phyloP scores from a whole-genome alignment of 192 early-diverging fungal species.

The Coemansia sp. region DNA sequence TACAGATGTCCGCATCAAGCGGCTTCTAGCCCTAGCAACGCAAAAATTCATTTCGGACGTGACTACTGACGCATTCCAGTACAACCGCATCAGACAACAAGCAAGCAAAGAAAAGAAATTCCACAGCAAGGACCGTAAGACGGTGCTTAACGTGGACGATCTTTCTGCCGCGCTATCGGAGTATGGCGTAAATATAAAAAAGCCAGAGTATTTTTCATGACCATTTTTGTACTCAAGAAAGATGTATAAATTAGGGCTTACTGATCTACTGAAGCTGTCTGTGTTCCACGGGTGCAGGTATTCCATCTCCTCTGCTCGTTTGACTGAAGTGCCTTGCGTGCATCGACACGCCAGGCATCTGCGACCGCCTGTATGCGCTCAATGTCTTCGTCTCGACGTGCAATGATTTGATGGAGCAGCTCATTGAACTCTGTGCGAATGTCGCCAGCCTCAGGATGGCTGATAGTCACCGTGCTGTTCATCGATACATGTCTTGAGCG shows the following conservation, averaged over 20 bases:
- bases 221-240: background rate
- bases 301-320: slow-evolving; percentile 38
- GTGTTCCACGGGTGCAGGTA: slow-evolving; percentile 40
- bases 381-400: slow-evolving; percentile 47
- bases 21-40: slow-evolving; percentile 70
- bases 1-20: slow-evolving; percentile 66
- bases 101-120: slow-evolving; percentile 55
- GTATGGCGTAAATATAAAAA: slow-evolving; percentile 94
- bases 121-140: slow-evolving; percentile 70
- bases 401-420: slow-evolving; percentile 47
- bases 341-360: slow-evolving; percentile 43
- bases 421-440: slow-evolving; percentile 53
- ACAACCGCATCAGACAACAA: slow-evolving; percentile 66
- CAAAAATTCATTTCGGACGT: slow-evolving; percentile 78
- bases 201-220: slow-evolving; percentile 89
- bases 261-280: slow-evolving; percentile 18
- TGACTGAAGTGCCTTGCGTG: slow-evolving; percentile 25
- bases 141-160: slow-evolving; percentile 92
- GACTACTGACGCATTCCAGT: slow-evolving; percentile 72
- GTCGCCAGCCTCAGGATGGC: slow-evolving; percentile 50
- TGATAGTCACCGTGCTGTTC: slow-evolving; percentile 22
- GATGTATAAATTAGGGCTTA: background rate
- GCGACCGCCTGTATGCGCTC: slow-evolving; percentile 44
- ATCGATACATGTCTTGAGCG: slow-evolving; percentile 20
- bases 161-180: slow-evolving; percentile 83